phyloP scores from a whole-genome alignment of 495 filamentous ascomycete genomes.

The Penicillium argentinense region DNA sequence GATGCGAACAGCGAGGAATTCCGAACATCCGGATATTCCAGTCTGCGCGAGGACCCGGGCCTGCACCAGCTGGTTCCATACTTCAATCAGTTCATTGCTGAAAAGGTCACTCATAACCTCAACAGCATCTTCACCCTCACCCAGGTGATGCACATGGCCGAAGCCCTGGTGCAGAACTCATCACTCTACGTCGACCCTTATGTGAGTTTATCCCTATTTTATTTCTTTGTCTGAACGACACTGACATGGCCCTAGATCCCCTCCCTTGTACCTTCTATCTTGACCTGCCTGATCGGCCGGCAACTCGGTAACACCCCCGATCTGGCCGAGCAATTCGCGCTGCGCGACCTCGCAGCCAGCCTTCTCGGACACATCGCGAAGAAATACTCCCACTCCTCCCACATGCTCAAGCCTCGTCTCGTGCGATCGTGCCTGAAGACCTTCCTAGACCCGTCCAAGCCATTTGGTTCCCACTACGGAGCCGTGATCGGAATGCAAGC shows the following conservation, averaged over 20 bases:
- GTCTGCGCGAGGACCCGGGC: conserved; percentile 80
- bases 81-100: conserved; percentile 89
- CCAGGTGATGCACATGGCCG: conserved; percentile 86
- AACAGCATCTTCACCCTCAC: conserved; percentile 82
- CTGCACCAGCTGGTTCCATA: conserved; percentile 94
- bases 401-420: conserved; percentile 80
- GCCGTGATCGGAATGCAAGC: conserved; percentile 74
- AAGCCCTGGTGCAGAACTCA: conserved; percentile 78
- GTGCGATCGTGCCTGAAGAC: conserved; percentile 85
- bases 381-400: conserved; percentile 72
- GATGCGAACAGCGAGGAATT: conserved; percentile 82
- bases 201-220: conserved; percentile 42
- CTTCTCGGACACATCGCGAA: conserved; percentile 70
- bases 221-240: background rate
- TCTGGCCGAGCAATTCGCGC: conserved; percentile 66
- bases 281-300: conserved; percentile 88
- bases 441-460: conserved; percentile 81
- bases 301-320: conserved; percentile 63
- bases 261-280: conserved; percentile 80
- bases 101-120: conserved; percentile 89
- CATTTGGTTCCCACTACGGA: conserved; percentile 81
- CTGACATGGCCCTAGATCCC: conserved; percentile 45
- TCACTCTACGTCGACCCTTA: conserved; percentile 88
- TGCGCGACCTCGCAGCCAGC: conserved; percentile 80
- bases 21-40: conserved; percentile 79